Evolutionary conservation across 106 monocot genomes (phyloP).

Genomic region (Agapanthus africanus): DNA sequence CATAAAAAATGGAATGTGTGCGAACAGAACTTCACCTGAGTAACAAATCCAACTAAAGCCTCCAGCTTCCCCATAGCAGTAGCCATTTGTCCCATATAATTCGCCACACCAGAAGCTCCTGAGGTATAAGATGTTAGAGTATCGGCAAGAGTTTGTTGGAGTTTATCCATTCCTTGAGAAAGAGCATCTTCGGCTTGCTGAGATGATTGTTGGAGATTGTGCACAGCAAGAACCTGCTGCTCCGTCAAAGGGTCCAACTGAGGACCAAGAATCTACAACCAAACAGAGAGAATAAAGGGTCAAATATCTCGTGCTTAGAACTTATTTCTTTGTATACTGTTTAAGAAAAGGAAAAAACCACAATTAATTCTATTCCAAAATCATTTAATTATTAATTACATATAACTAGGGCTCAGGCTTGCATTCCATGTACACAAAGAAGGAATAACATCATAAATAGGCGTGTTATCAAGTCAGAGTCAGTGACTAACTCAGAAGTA

Average conservation of each 20-base stretch:
- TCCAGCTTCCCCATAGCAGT: constrained; percentile 57
- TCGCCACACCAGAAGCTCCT: constrained; percentile 19
- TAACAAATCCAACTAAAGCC: constrained; percentile 54
- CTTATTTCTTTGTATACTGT: neutral
- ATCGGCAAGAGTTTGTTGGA: constrained; percentile 72
- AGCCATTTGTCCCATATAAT: constrained; percentile 69
- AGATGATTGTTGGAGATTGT: constrained; percentile 49
- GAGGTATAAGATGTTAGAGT: constrained; percentile 35
- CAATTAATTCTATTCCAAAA: neutral
- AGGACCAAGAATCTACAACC: constrained; percentile 48
- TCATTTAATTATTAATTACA: neutral
- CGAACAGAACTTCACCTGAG: constrained; percentile 43
- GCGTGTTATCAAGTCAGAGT: neutral
- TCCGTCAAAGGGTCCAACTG: constrained; percentile 70
- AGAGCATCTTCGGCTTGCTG: constrained; percentile 90
- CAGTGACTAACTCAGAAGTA: neutral
- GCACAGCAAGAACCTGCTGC: constrained; percentile 34
- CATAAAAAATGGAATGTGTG: neutral
- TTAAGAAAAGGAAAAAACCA: no score
- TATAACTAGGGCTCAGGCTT: neutral
- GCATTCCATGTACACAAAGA: neutral
- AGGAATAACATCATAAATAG: no score
- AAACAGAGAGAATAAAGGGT: neutral
- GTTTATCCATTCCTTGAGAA: constrained; percentile 75
- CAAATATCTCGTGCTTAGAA: neutral